These are phyloP conservation scores for Hypoxylon sp. DNA, from an alignment of 2,329 filamentous ascomycete genomes.

Conservation along the genomic window DNA sequence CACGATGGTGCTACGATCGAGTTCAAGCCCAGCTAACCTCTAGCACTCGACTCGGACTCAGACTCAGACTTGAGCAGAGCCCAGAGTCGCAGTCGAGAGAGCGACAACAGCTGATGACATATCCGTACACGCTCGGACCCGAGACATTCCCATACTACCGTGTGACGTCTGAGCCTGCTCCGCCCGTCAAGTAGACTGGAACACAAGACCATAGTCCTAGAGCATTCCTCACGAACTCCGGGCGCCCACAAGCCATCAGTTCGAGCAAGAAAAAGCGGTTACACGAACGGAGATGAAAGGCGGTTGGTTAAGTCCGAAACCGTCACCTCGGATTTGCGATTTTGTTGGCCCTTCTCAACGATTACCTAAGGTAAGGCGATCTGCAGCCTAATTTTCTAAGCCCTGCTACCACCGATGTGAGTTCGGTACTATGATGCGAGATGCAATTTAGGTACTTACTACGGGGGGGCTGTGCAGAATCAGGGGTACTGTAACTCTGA, in stretches of 20 bases:
- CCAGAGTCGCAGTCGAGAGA: not conserved
- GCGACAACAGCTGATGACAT: not conserved
- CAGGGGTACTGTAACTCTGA: not conserved
- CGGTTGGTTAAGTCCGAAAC: not conserved
- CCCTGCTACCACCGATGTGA: not conserved
- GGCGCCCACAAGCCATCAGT: too few relatives aligned
- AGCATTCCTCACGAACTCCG: too few relatives aligned
- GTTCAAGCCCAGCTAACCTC: not conserved
- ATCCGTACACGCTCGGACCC: not conserved
- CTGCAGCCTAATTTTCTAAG: not conserved
- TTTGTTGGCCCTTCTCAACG: not conserved
- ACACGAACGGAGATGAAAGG: not conserved
- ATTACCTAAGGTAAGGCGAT: not conserved
- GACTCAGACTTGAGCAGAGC: not conserved
- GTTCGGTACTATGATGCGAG: not conserved
- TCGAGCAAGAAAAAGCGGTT: not conserved
- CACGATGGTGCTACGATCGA: not conserved
- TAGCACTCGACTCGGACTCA: not conserved
- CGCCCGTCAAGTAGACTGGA: not conserved
- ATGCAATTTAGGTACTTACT: not conserved
- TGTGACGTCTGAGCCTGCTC: conserved; percentile 1
- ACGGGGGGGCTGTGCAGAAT: not conserved
- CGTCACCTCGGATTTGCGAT: not conserved
- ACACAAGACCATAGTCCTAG: not conserved
- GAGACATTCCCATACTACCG: not conserved